These are phyloP conservation scores for Candida tammaniensis DNA, from an alignment of 805 yeast species.

Conservation along the genomic window DNA sequence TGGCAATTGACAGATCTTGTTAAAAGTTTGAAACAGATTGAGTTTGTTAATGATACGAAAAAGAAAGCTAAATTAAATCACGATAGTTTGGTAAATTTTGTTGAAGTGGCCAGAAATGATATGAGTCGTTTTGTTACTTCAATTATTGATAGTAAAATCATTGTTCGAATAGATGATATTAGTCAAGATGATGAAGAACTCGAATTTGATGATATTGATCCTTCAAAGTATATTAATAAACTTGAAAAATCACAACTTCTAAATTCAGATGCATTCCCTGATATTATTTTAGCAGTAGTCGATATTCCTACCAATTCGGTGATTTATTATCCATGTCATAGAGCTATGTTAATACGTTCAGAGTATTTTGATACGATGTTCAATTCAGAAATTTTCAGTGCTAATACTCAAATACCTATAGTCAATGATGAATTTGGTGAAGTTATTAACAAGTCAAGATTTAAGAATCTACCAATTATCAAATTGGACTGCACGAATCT, in stretches of 20 bases:
- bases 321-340: conserved; percentile 59
- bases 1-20: conserved; percentile 37
- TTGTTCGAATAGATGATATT: conserved; percentile 2
- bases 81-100: conserved; percentile 27
- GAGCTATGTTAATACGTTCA: conserved; percentile 57
- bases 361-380: conserved; percentile 67
- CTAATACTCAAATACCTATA: conserved; percentile 6
- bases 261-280: conserved; percentile 36
- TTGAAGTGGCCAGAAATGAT: conserved; percentile 34
- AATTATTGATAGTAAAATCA: conserved; percentile 20
- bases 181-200: conserved; percentile 19
- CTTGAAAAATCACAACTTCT: conserved; percentile 23
- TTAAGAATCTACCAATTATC: conserved; percentile 3
- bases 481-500: conserved; percentile 16
- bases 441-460: conserved; percentile 15
- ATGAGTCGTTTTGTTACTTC: conserved; percentile 26
- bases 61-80: conserved; percentile 28
- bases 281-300: conserved; percentile 42
- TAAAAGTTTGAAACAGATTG: conserved; percentile 22
- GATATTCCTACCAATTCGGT: conserved; percentile 23
- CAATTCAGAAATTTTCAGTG: conserved; percentile 36
- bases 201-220: conserved; percentile 30
- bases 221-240: conserved; percentile 14
- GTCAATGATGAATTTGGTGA: conserved; percentile 4
- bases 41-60: conserved; percentile 10